Evolutionary conservation across 2,329 filamentous ascomycete species (phyloP).

Genomic region (Trichophyton benhamiae): DNA sequence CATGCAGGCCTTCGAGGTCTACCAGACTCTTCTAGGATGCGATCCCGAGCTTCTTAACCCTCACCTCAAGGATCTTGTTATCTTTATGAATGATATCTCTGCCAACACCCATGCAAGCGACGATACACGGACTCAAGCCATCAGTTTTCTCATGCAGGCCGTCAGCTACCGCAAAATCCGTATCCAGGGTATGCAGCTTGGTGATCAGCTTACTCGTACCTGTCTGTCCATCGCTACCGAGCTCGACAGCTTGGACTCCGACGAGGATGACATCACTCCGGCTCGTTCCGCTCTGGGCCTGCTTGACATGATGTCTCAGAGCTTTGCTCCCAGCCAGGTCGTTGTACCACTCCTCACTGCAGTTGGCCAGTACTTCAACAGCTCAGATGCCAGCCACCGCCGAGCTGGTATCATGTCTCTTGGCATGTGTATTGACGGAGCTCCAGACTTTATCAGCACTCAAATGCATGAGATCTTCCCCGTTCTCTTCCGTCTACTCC

Average conservation of each 20-base stretch:
- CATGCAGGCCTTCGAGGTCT: conserved; percentile 87
- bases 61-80: conserved; percentile 79
- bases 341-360: conserved; percentile 83
- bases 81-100: conserved; percentile 86
- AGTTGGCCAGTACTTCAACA: conserved; percentile 68
- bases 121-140: conserved; percentile 75
- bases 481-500: conserved; percentile 65
- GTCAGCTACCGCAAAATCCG: conserved; percentile 90
- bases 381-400: conserved; percentile 62
- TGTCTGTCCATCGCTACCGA: conserved; percentile 82
- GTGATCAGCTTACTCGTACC: conserved; percentile 75
- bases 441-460: conserved; percentile 91
- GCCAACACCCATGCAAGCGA: conserved; percentile 66
- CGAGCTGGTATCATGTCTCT: conserved; percentile 85
- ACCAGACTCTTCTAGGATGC: conserved; percentile 86
- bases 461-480: conserved; percentile 81
- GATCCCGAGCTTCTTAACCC: conserved; percentile 70
- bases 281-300: conserved; percentile 74
- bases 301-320: conserved; percentile 76
- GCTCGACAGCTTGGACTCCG: conserved; percentile 53
- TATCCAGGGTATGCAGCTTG: conserved; percentile 80
- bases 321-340: conserved; percentile 83
- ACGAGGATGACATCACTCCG: conserved; percentile 77
- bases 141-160: conserved; percentile 87
- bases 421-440: conserved; percentile 89